Percentiles rank a stretch among this genome's conserved stretches.
Evolutionary conservation across 805 yeast species (phyloP).

Genomic region (Candida palmyrensis): DNA sequence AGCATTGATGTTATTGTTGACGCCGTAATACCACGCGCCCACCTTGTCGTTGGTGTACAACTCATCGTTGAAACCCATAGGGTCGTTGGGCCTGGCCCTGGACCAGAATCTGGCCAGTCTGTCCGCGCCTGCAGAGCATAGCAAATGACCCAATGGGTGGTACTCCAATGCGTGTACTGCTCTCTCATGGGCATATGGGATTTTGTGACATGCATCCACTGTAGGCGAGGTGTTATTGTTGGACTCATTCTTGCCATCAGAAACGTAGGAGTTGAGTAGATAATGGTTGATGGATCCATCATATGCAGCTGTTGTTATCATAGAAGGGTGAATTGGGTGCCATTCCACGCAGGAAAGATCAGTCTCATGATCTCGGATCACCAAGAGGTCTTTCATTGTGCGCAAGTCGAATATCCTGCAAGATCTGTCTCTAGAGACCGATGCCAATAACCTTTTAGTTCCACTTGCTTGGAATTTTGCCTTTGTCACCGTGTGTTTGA

Average conservation of each 20-base stretch:
- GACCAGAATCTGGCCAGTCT: conserved; percentile 93
- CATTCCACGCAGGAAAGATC: conserved; percentile 85
- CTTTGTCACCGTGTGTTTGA: conserved; percentile 89
- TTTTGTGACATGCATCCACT: conserved; percentile 46
- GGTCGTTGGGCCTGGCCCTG: conserved; percentile 86
- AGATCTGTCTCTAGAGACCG: conserved; percentile 85
- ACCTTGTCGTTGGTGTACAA: conserved; percentile 58
- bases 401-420: conserved; percentile 85
- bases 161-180: conserved; percentile 87
- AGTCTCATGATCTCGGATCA: conserved; percentile 73
- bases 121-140: conserved; percentile 92
- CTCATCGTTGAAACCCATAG: conserved; percentile 73
- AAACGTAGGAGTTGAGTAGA: conserved; percentile 48
- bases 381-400: conserved; percentile 69
- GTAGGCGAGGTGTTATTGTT: conserved; percentile 9
- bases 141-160: conserved; percentile 89
- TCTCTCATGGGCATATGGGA: conserved; percentile 93
- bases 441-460: conserved; percentile 66
- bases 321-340: conserved; percentile 84
- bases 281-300: conserved; percentile 86
- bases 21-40: conserved; percentile 45
- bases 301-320: conserved; percentile 80
- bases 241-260: conserved; percentile 20
- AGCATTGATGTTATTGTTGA: conserved; percentile 41
- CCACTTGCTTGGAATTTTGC: conserved; percentile 84